These are phyloP conservation scores for Aspergillus fischeri DNA, from an alignment of 2,329 filamentous ascomycete genomes.

Conservation along the genomic window DNA sequence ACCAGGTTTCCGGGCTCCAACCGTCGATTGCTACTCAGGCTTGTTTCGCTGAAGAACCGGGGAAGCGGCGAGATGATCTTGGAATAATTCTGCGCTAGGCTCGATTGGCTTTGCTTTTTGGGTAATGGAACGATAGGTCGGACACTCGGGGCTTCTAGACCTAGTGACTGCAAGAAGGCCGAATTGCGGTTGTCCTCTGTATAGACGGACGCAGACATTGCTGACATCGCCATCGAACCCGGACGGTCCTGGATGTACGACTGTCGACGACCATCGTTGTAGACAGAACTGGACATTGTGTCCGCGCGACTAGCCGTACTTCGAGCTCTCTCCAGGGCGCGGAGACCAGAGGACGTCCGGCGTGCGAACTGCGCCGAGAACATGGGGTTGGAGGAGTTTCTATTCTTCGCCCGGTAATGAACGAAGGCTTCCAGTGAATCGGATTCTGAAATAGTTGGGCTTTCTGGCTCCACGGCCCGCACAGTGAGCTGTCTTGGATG, in stretches of 20 bases:
- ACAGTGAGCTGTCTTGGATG: slow-evolving; percentile 28
- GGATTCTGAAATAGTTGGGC: slow-evolving; percentile 29
- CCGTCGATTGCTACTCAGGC: slow-evolving; percentile 23
- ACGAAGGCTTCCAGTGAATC: slow-evolving; percentile 39
- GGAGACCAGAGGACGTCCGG: slow-evolving; percentile 29
- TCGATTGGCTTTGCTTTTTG: slow-evolving; percentile 30
- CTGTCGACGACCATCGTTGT: slow-evolving; percentile 29
- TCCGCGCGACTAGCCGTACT: slow-evolving; percentile 34
- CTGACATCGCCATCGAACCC: slow-evolving; percentile 31
- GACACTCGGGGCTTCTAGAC: slow-evolving; percentile 19
- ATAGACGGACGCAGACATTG: slow-evolving; percentile 34
- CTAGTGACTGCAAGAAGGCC: slow-evolving; percentile 25
- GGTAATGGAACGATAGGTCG: slow-evolving; percentile 18
- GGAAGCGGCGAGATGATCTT: slow-evolving; percentile 34
- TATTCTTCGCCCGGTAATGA: slow-evolving; percentile 34
- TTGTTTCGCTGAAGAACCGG: slow-evolving; percentile 34
- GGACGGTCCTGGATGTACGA: slow-evolving; percentile 28
- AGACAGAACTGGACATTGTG: slow-evolving; percentile 30
- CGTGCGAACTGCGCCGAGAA: slow-evolving; percentile 34
- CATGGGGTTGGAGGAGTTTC: slow-evolving; percentile 36
- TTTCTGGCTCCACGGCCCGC: slow-evolving; percentile 27
- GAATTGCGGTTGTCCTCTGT: slow-evolving; percentile 32
- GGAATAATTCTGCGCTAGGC: slow-evolving; percentile 36
- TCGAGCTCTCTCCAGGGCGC: slow-evolving; percentile 32
- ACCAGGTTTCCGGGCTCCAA: slow-evolving; percentile 17